Evolutionary conservation across 192 early-diverging fungal species (phyloP), one percentile per base, ranked within the genome.

Genomic region (Coemansia nantahalensis): DNA sequence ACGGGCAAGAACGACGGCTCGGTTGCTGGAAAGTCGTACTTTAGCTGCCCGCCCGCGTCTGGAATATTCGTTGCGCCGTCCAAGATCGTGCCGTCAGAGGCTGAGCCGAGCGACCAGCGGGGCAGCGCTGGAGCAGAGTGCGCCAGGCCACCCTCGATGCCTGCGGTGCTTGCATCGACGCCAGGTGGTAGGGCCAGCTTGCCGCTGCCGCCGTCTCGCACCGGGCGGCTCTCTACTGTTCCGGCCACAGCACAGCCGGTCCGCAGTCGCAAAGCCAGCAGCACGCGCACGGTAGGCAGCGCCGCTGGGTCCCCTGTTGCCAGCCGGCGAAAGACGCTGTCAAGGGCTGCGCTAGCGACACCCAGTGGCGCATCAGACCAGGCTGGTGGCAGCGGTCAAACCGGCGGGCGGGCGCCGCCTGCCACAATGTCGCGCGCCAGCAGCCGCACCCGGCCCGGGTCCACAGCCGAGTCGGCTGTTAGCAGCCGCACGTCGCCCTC

Each of bases 1-100:
- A 80, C 75, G 13, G 90, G 90, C 19, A 92, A 92, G 54, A 92
- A 92, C 57, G 81, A 87, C 39, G 90, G 90, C 30, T 79, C 73
- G 11, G 87, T 87, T 21, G 73, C 69, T 34, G 90, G 90, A 14
- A 70, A 79, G 39, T 53, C 65, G 0, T 91, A 91, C 49, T 91
- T 91, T 60, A 54, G 55, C 14, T 91, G 90, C 59, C 79, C 81
- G 21, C 78, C 82, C 11, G 74, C 80, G 39, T 81, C 79, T 9
- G 90, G 90, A 16, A 65, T 91, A 31, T 92, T 90, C 77, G 72
- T 87, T 16, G 70, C 84, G 14, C 80, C 85, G 15, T 80, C 83
- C 21, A 88, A 88, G 37, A 51, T 79, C 10, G 59, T 67, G 44
- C 51, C 56, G n/a, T 17, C 18, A 22, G 8, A 26, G 22, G 33